Evolutionary conservation across 2,329 filamentous ascomycete species (phyloP), one percentile per base, ranked within the genome.

Genomic region (Fusarium sp.): DNA sequence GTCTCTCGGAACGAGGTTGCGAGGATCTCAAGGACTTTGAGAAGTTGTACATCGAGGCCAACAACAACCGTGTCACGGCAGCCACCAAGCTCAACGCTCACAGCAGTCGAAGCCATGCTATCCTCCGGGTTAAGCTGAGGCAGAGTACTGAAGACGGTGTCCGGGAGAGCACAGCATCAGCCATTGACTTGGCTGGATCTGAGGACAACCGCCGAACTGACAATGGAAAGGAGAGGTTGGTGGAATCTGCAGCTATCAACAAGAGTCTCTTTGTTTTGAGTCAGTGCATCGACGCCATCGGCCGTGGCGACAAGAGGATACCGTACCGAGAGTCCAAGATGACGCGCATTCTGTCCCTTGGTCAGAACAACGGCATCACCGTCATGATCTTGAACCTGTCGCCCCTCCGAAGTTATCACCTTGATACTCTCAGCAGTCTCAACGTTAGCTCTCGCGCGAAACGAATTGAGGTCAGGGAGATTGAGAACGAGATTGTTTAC

Each of bases 201-300:
- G 96, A 98, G 80, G 95, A 98, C 80, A 98, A 98, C 78, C 88
- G 95, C 49, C 87, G 95, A 50, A 98, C 95, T 0, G 95, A 97
- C 53, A 98, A 98, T 79, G 94, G 91, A 74, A 96, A 94, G 78
- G 94, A 97, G 79, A 88, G 95, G 26, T 84, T 98, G 77, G 88
- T 97, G n/a, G 95, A 98, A 80, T 97, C 94, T 39, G 94, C 95
- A 0, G 95, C 93, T 75, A 98, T 98, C 84, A 98, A 98, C 86
- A 98, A 98, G 83, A 97, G 93, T 68, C 85, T 98, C 8, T 98
- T 98, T 75, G 94, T 98, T 19, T 83, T 98, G 49, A 95, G 94
- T 43, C 94, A 97, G 78, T 98, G 95, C 74, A 95, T 98, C 54
- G 95, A 98, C 77, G 95, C 95, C 57, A 98, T 98, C 76, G 92